A percentile compares a stretch with the other conserved stretches of the same genome.
Evolutionary conservation across 2,329 filamentous ascomycete species (phyloP).

Genomic region (Penicillium brevicompactum): DNA sequence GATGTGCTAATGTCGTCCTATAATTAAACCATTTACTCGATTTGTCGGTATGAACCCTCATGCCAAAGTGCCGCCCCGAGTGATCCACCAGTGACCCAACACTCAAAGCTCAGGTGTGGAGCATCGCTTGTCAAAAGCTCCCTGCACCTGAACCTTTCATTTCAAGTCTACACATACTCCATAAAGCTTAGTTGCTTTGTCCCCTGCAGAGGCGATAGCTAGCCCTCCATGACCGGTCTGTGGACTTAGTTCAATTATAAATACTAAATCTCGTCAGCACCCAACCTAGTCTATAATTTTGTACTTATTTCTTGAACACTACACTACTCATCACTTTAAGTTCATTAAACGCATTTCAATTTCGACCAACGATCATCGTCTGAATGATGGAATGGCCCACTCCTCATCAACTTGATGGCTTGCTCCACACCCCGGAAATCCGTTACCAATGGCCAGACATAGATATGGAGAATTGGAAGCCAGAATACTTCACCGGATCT

Average conservation of each 20-base stretch:
- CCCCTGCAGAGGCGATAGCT: neutral
- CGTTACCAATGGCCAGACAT: neutral
- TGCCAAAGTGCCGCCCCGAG: neutral
- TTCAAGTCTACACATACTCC: neutral
- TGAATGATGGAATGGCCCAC: constrained; percentile 3
- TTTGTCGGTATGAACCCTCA: neutral
- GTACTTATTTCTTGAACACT: neutral
- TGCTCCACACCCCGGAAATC: neutral
- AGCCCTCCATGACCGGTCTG: neutral
- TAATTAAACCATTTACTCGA: neutral
- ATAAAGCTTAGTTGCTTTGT: neutral
- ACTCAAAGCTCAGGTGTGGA: neutral
- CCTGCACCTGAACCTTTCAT: neutral
- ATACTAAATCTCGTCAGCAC: neutral
- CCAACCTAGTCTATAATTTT: neutral
- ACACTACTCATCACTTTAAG: neutral
- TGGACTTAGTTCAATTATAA: neutral
- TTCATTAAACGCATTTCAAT: neutral
- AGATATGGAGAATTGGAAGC: neutral
- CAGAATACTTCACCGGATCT: neutral
- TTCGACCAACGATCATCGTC: neutral
- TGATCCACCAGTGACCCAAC: neutral
- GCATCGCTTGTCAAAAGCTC: neutral
- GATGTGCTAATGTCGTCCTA: neutral
- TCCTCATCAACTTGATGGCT: neutral